phyloP scores from a whole-genome alignment of 2,329 filamentous ascomycete species.

The Acrocalymma vagum region DNA sequence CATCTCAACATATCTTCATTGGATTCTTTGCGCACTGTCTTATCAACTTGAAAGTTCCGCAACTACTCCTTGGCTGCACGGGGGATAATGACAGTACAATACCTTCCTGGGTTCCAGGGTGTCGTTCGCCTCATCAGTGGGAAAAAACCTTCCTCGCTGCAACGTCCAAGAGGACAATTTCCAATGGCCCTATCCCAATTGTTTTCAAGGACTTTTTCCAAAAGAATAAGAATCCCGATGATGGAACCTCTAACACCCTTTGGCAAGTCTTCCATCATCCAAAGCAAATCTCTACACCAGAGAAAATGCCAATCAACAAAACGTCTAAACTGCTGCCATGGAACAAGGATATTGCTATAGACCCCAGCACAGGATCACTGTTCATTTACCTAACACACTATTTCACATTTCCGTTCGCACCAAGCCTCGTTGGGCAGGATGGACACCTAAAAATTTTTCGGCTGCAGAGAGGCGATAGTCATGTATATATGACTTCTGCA shows the following conservation, averaged over 20 bases:
- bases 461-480: too few species aligned
- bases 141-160: not conserved
- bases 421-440: too few species aligned
- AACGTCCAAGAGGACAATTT: slow-evolving; percentile 1
- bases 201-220: not conserved
- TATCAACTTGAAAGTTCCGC: not conserved
- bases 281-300: not conserved
- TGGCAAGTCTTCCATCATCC: not conserved
- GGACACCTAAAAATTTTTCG: too few species aligned
- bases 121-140: slow-evolving; percentile 1
- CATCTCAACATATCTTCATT: slow-evolving; percentile 16
- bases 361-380: too few species aligned
- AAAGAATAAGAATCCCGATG: too few species aligned
- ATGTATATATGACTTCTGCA: too few species aligned
- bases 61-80: slow-evolving; percentile 8
- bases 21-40: slow-evolving; percentile 18
- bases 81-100: not conserved
- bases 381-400: not conserved
- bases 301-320: not conserved
- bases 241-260: too few species aligned
- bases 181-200: not conserved
- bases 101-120: slow-evolving; percentile 10
- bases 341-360: too few species aligned
- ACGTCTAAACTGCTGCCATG: too few species aligned
- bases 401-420: not conserved